A percentile compares a stretch with the other conserved stretches of the same genome.
phyloP scores from a whole-genome alignment of 2,329 filamentous ascomycete species.

The Calonectria pteridis region DNA sequence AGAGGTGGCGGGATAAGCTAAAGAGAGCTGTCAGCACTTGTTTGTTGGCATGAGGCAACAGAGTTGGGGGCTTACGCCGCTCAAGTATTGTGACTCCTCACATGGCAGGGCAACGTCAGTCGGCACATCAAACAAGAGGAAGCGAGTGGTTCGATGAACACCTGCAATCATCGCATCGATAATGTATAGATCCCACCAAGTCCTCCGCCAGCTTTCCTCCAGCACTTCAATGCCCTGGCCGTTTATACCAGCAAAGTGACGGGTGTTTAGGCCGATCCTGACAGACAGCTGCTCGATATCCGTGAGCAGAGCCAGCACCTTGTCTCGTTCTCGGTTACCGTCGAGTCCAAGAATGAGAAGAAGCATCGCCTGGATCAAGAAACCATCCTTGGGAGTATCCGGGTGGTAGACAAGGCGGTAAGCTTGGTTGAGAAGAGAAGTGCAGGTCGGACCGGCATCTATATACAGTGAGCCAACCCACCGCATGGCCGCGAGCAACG shows the following conservation, averaged over 20 bases:
- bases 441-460: conserved; percentile 58
- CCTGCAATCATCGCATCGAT: conserved; percentile 87
- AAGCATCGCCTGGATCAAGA: conserved; percentile 80
- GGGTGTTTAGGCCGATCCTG: conserved; percentile 79
- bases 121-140: conserved; percentile 74
- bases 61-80: conserved; percentile 58
- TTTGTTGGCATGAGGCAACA: too few species aligned
- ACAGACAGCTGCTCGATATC: conserved; percentile 78
- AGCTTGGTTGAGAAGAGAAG: conserved; percentile 69
- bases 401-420: conserved; percentile 62
- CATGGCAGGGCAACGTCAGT: conserved; percentile 82
- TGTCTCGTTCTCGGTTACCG: conserved; percentile 77
- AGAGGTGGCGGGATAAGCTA: conserved; percentile 69
- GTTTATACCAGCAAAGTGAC: conserved; percentile 72
- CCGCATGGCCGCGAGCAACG: conserved; percentile 65
- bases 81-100: conserved; percentile 78
- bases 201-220: conserved; percentile 86
- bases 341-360: conserved; percentile 83
- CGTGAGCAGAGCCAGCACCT: conserved; percentile 75
- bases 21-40: not conserved
- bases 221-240: conserved; percentile 74
- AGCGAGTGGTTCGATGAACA: conserved; percentile 78
- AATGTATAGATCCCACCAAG: conserved; percentile 88
- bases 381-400: conserved; percentile 64
- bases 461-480: conserved; percentile 69